These are phyloP conservation scores for Tremella yokohamensis DNA, from an alignment of 768 basidiomycete species.

Conservation along the genomic window DNA sequence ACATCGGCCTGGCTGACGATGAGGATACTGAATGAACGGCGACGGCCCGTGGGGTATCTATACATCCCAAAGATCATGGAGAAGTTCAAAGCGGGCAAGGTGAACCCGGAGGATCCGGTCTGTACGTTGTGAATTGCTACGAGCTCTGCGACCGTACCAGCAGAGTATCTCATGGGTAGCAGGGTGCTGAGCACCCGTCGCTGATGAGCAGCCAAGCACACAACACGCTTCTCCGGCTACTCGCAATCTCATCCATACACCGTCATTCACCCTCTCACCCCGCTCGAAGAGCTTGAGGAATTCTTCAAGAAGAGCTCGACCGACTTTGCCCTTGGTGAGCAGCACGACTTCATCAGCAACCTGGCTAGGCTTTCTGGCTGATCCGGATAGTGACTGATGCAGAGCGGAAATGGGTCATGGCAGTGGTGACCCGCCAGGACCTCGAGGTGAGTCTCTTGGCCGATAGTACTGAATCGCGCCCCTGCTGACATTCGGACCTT, in stretches of 20 bases:
- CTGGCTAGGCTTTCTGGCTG: neutral
- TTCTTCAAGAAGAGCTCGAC: conserved; percentile 57
- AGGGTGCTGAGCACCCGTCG: neutral
- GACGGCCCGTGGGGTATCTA: conserved; percentile 78
- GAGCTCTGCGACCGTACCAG: neutral
- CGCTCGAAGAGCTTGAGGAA: conserved; percentile 72
- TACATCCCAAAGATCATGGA: conserved; percentile 71
- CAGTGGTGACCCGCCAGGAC: conserved; percentile 47
- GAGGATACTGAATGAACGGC: conserved; percentile 66
- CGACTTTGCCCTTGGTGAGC: conserved; percentile 42
- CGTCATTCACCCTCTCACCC: conserved; percentile 73
- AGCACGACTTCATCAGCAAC: neutral
- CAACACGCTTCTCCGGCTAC: conserved; percentile 43
- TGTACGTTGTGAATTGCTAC: conserved; percentile 35
- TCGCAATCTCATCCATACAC: conserved; percentile 44
- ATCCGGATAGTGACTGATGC: conserved; percentile 67
- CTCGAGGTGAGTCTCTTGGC: conserved; percentile 39
- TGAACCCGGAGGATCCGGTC: conserved; percentile 72
- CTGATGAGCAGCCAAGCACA: conserved; percentile 35
- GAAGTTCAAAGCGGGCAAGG: conserved; percentile 71
- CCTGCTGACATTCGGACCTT: conserved; percentile 31
- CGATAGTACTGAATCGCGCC: neutral
- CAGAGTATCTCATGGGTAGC: neutral
- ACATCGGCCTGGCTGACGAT: neutral
- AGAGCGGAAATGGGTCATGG: conserved; percentile 50